phyloP scores from a whole-genome alignment of 495 filamentous ascomycete genomes.

The Aspergillus sclerotioniger region DNA sequence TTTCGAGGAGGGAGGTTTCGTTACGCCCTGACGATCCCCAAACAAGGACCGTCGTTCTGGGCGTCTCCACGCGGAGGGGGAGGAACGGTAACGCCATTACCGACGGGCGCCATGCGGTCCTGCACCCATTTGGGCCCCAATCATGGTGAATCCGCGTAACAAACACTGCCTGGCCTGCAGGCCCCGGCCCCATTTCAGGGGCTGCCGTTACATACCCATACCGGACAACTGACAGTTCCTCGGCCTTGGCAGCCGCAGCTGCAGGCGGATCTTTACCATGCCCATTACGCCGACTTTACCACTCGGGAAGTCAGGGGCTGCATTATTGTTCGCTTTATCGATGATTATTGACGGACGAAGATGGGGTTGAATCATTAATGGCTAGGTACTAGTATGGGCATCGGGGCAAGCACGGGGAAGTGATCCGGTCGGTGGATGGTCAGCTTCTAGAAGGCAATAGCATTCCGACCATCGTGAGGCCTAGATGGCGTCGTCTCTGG shows the following conservation, averaged over 20 bases:
- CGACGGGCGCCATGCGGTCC: background rate
- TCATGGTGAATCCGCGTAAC: background rate
- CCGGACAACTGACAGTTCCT: background rate
- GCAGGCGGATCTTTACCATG: background rate
- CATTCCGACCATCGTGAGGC: constrained; percentile 1
- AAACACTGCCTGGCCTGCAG: background rate
- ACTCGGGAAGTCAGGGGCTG: background rate
- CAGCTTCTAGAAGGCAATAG: constrained; percentile 3
- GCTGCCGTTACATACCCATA: background rate
- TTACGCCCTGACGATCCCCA: constrained; percentile 23
- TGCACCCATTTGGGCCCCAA: background rate
- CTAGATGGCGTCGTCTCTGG: background rate
- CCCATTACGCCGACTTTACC: background rate
- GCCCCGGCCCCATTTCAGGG: constrained; percentile 4
- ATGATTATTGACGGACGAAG: background rate
- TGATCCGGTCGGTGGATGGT: background rate
- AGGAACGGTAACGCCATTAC: constrained; percentile 7
- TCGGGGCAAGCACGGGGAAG: background rate
- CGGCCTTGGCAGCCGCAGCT: background rate
- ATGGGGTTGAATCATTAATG: background rate
- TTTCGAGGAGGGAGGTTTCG: constrained; percentile 3
- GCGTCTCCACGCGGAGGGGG: constrained; percentile 10
- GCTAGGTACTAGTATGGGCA: background rate
- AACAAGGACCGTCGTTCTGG: constrained; percentile 17
- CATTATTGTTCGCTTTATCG: constrained; percentile 7